Conservation (phyloP, 2,329 filamentous ascomycete species). For the Alternaria tenuissima region DNA sequence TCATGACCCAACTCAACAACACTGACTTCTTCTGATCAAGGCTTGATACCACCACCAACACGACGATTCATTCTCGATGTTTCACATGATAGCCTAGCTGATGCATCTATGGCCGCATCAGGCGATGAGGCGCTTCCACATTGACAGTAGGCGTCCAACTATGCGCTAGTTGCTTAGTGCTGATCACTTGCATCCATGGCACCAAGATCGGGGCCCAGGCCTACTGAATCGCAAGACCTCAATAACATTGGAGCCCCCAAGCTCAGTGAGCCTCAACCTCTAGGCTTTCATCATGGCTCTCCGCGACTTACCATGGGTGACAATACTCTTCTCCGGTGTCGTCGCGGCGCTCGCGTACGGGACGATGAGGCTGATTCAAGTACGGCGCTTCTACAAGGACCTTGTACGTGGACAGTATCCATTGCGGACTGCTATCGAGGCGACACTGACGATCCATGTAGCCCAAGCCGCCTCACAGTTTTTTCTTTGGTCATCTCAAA, state of each 20-base stretch:
- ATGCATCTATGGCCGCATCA: neutral
- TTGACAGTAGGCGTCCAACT: neutral
- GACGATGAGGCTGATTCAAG: slow-evolving; percentile 26
- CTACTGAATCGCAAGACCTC: neutral
- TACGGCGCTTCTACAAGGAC: slow-evolving; percentile 34
- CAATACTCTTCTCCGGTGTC: slow-evolving; percentile 16
- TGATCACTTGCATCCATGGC: neutral
- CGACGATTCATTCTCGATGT: neutral
- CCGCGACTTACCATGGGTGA: slow-evolving; percentile 22
- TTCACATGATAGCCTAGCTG: neutral
- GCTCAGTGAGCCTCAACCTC: neutral
- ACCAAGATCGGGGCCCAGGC: neutral
- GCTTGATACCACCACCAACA: neutral
- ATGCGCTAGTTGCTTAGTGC: neutral
- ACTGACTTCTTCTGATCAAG: neutral
- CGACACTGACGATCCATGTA: slow-evolving; percentile 10
- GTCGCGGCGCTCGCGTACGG: slow-evolving; percentile 30
- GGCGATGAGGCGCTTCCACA: neutral
- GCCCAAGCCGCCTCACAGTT: slow-evolving; percentile 54
- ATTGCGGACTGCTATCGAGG: neutral
- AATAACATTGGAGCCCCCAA: neutral
- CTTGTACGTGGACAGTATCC: slow-evolving; percentile 23
- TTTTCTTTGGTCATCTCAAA: slow-evolving; percentile 53
- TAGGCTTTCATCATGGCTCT: slow-evolving; percentile 11
- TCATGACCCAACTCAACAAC: neutral